Conservation (phyloP, 2,329 filamentous ascomycete species). For the Botrytis byssoidea region DNA sequence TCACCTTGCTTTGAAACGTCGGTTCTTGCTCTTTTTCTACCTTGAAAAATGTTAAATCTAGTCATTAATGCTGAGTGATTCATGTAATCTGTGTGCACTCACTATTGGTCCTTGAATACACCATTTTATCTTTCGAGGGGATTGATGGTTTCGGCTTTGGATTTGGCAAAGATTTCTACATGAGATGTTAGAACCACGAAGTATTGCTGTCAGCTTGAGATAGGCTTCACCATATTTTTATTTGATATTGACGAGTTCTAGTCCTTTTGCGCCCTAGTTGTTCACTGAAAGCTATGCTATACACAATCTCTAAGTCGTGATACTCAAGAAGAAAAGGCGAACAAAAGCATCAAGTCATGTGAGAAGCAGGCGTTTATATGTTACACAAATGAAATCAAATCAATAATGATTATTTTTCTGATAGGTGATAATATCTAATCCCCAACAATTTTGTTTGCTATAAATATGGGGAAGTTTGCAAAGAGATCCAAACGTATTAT, state of each 20-base stretch:
- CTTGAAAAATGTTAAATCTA: neutral
- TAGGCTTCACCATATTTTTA: neutral
- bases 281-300: too few relatives aligned
- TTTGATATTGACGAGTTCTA: too few relatives aligned
- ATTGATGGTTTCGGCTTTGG: neutral
- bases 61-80: too few relatives aligned
- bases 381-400: neutral
- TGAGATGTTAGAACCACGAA: neutral
- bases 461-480: neutral
- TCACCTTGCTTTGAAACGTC: neutral
- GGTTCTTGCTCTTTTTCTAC: neutral
- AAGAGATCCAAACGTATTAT: neutral
- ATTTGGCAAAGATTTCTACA: neutral
- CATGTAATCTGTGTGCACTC: neutral
- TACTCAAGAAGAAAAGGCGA: neutral
- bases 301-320: fast-evolving
- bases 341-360: neutral
- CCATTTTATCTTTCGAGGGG: too few relatives aligned
- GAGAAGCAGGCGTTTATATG: neutral
- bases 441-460: neutral
- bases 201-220: neutral
- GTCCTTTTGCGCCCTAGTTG: too few relatives aligned
- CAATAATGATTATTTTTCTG: neutral
- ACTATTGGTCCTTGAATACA: neutral
- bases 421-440: neutral